These are phyloP conservation scores for Neofusicoccum parvum DNA, from an alignment of 2,329 filamentous ascomycete genomes.

Conservation along the genomic window DNA sequence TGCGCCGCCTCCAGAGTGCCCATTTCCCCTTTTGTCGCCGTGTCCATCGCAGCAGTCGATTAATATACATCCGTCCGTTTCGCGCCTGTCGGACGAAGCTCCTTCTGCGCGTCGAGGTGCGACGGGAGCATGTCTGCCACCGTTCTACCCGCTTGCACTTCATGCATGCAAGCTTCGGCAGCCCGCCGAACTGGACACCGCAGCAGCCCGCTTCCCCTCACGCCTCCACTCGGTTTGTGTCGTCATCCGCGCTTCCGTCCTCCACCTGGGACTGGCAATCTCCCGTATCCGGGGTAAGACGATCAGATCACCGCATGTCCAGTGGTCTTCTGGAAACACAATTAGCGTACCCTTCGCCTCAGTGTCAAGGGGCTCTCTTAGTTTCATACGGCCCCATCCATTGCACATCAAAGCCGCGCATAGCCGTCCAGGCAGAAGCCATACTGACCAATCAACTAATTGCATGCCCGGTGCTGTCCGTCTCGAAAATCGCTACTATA, in stretches of 20 bases:
- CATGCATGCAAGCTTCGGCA: constrained; percentile 3
- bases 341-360: neutral
- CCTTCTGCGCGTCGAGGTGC: neutral
- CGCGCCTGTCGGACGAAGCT: neutral
- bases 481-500: too few relatives aligned
- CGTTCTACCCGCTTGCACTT: neutral
- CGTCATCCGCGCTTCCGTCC: constrained; percentile 5
- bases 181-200: neutral
- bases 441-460: too few relatives aligned
- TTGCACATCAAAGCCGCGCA: constrained; percentile 5
- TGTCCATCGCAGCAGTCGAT: neutral
- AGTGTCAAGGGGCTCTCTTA: neutral
- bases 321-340: neutral
- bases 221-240: constrained; percentile 1
- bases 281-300: constrained; percentile 15
- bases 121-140: neutral
- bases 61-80: neutral
- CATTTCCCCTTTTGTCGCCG: neutral
- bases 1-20: neutral
- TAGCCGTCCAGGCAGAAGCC: neutral
- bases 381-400: neutral
- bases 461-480: too few relatives aligned
- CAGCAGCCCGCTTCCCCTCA: constrained; percentile 3
- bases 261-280: constrained; percentile 11
- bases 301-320: constrained; percentile 13